Base-by-base conservation (phyloP, 345 rosid species). In the Euphorbia peplus region DNA sequence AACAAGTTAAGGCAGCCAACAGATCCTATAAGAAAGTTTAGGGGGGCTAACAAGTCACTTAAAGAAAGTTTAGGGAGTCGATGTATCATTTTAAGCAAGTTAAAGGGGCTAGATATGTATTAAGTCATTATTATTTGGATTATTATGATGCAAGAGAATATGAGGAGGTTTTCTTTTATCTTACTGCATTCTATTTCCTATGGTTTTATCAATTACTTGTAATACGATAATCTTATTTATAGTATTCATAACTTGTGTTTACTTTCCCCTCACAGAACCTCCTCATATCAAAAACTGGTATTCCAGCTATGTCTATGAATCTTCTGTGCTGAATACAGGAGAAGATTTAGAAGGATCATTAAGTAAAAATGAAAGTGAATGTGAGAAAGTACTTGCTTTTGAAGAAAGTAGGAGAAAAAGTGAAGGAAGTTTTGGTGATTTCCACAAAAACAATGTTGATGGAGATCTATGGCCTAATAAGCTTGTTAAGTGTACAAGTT, bases 221-320 rank as follows among this genome's bases (percentile, higher is more conserved):
- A 15, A 11, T 44, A 44, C 14, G 18, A 14, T 5, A 12, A 44
- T 44, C 50, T 41, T 29, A 5, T 66, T 50, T 32, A 16, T 22
- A 28, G 37, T 35, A 8, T 61, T 15, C 10, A n/a, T 19, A 8
- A 25, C 16, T 73, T 81, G 86, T 74, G 90, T 90, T 88, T 64
- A 4, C 8, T 52, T 52, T 52, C 26, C 9, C n/a, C 28, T 21
- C 11, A 67, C 84, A 90, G 93, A 83, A 71, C 88, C 88, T 78
- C 83, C 89, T 58, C 78, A 83, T 52, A 25, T 87, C n/a, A 66
- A 74, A 30, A 83, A 90, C 52, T 88, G 86, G 92, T 83, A 77
- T 73, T 78, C 96, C 2, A 87, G 88, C 73, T 90, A 84, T 72
- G 83, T 58, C 30, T 84, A 81, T 66, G 88, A 90, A 37, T 87